Evolutionary conservation across 2,329 filamentous ascomycete genomes (phyloP), one percentile per base, ranked within the genome.

Genomic region (Taxawa tesnikishii): DNA sequence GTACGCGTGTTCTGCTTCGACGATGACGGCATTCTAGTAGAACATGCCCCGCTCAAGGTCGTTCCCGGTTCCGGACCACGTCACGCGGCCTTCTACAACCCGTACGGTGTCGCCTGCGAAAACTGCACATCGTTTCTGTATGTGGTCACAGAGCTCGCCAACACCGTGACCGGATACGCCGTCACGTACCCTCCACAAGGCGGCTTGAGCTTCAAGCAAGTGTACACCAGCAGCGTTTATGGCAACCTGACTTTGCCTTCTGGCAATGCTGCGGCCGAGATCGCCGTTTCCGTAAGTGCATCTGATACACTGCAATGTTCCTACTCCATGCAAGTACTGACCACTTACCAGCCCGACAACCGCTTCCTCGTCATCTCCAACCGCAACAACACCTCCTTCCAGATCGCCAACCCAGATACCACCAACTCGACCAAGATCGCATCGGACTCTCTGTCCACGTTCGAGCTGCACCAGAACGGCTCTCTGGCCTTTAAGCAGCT

Each of bases 361-460:
- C 68, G 65, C 21, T 81, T 74, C 58, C 50, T 85, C 31, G 62
- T 80, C 42, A 66, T 79, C 26, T 79, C 76, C 3, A 80, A 79
- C 40, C 75, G 82, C 39, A 68, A 70, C 47, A 77, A 79, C 47
- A 61, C 58, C 27, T 56, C 65, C 14, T 68, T 76, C 48, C 53
- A 36, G 38, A 45, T 42, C 59, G 48, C 63, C 6, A 77, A 75
- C 40, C 39, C 44, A 5, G 48, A 55, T 34, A 40, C 53, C 11
- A 50, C 33, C 8, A 56, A 59, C 38, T 41, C 42, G 29, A 56
- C 55, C 4, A 34, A 42, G 19, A 37, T 58, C 13, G 35, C 42
- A 2, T 61, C 56, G 0, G 78, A 83, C 51, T 69, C 78, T 1
- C 56, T 87, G 33, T 65, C 77, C 38, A 73, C 63, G 37, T 83